These are phyloP conservation scores for Psilocybe tampanensis DNA, from an alignment of 768 basidiomycete genomes.

Conservation along the genomic window DNA sequence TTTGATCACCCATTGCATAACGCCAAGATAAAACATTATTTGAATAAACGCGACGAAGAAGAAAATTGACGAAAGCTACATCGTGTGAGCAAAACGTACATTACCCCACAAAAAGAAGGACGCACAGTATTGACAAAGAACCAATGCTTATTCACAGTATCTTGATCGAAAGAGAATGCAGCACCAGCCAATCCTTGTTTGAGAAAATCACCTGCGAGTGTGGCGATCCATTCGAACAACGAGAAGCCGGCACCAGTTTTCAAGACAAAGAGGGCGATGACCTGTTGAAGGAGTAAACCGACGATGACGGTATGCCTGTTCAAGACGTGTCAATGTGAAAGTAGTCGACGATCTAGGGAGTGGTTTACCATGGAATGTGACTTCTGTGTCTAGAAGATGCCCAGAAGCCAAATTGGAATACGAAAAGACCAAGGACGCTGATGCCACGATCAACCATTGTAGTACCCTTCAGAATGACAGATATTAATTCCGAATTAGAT, in stretches of 20 bases:
- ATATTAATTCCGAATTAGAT: constrained; percentile 72
- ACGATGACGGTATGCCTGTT: constrained; percentile 81
- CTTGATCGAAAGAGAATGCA: constrained; percentile 78
- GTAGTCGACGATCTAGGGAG: background rate
- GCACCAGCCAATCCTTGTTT: constrained; percentile 76
- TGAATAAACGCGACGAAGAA: constrained; percentile 94
- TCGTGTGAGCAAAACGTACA: too few relatives aligned
- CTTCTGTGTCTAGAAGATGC: constrained; percentile 60
- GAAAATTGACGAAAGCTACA: constrained; percentile 73
- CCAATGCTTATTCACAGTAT: constrained; percentile 69
- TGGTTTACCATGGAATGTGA: constrained; percentile 68
- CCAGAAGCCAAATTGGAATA: constrained; percentile 82
- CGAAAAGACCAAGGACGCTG: constrained; percentile 72
- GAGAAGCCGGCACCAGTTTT: constrained; percentile 84
- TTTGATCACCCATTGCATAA: constrained; percentile 92
- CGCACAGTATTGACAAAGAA: constrained; percentile 81
- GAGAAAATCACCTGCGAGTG: constrained; percentile 78
- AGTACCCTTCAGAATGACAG: constrained; percentile 64
- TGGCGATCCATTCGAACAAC: constrained; percentile 83
- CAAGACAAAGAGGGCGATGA: constrained; percentile 85
- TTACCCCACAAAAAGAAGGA: too few relatives aligned
- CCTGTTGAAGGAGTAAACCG: constrained; percentile 86
- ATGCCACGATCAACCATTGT: constrained; percentile 81
- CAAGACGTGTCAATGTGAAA: background rate
- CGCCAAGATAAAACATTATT: constrained; percentile 87